phyloP scores from a whole-genome alignment of 306 rosid genomes.

The Cicer bijugum region DNA sequence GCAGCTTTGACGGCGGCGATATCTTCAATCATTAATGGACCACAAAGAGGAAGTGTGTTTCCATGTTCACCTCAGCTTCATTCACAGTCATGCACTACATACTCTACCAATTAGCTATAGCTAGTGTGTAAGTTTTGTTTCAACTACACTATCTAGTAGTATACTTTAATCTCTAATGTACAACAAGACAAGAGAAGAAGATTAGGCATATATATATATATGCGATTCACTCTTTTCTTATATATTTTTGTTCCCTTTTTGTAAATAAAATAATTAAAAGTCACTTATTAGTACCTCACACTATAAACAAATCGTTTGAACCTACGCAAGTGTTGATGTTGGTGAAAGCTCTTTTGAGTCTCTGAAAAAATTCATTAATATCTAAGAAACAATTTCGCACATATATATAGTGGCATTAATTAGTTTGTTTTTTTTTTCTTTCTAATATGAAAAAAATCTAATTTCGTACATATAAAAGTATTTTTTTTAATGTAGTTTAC shows the following conservation, averaged over 20 bases:
- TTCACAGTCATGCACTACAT: conserved; percentile 58
- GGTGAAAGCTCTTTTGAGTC: too few species aligned
- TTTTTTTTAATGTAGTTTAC: too few species aligned
- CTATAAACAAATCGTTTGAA: too few species aligned
- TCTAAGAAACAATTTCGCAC: too few species aligned
- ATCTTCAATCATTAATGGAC: conserved; percentile 49
- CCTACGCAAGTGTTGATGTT: too few species aligned
- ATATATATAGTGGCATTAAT: too few species aligned
- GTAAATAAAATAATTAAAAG: not conserved
- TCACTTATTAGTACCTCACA: not conserved
- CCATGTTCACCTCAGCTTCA: conserved; percentile 53
- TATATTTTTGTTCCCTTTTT: not conserved
- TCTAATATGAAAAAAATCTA: too few species aligned
- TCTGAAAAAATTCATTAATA: too few species aligned
- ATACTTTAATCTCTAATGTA: not conserved
- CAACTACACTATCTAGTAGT: too few species aligned
- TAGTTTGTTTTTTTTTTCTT: too few species aligned
- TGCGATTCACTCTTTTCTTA: not conserved
- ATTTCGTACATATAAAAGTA: too few species aligned
- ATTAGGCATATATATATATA: not conserved
- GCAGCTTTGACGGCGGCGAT: conserved; percentile 64
- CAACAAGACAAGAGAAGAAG: not conserved
- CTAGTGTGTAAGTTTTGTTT: conserved; percentile 6
- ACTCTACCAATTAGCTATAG: conserved; percentile 50
- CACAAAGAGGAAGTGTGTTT: conserved; percentile 10